phyloP scores from a whole-genome alignment of 805 yeast genomes.

The Pichia paraexigua region DNA sequence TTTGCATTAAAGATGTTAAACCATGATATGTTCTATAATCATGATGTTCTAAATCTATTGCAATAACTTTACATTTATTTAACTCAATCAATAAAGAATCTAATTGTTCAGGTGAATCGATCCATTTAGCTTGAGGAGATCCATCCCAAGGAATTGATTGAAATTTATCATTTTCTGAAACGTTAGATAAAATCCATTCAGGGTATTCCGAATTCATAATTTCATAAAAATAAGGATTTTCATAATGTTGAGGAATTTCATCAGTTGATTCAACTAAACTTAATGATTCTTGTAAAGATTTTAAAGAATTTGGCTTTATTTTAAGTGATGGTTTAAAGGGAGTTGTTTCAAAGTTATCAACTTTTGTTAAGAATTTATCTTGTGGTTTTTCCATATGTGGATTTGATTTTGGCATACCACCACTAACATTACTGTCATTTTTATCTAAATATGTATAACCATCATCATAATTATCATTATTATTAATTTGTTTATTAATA shows the following conservation, averaged over 20 bases:
- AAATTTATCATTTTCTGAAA: constrained; percentile 32
- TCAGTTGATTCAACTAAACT: constrained; percentile 31
- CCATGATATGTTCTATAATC: constrained; percentile 89
- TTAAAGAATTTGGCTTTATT: constrained; percentile 63
- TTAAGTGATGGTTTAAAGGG: constrained; percentile 76
- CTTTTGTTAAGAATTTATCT: constrained; percentile 40
- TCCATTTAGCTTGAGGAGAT: constrained; percentile 47
- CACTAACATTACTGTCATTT: constrained; percentile 27
- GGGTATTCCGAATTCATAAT: constrained; percentile 68
- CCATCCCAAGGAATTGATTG: constrained; percentile 56
- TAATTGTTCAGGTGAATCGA: constrained; percentile 50
- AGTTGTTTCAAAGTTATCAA: constrained; percentile 54
- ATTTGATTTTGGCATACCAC: constrained; percentile 6
- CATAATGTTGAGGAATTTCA: constrained; percentile 49
- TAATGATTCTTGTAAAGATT: constrained; percentile 46
- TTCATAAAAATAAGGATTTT: constrained; percentile 76
- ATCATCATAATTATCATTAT: constrained; percentile 10
- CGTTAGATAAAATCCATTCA: constrained; percentile 36
- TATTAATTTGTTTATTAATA: neutral
- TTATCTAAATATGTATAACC: constrained; percentile 47
- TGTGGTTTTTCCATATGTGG: constrained; percentile 54
- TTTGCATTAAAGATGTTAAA: constrained; percentile 86
- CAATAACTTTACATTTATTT: constrained; percentile 50
- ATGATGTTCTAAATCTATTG: constrained; percentile 95
- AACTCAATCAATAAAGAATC: constrained; percentile 48